Conservation (phyloP, 208 protist species). For the Naegleria gruberi region DNA sequence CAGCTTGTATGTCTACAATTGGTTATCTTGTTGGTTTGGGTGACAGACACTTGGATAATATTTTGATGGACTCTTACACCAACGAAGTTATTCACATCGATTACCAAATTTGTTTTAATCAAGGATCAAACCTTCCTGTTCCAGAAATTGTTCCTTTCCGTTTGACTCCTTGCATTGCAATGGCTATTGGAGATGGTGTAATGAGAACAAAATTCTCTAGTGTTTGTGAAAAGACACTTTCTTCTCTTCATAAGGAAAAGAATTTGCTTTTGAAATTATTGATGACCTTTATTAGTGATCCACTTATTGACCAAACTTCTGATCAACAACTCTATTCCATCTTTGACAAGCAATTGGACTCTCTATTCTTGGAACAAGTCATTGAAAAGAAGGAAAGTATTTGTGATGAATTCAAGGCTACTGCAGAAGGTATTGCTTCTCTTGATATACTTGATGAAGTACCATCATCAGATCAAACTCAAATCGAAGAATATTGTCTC, state of each 20-base stretch:
- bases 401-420: neutral
- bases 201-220: constrained; percentile 44
- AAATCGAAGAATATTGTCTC: neutral
- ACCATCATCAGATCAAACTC: neutral
- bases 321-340: constrained; percentile 32
- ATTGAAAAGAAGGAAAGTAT: neutral
- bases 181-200: constrained; percentile 51
- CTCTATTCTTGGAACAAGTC: neutral
- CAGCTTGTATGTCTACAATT: constrained; percentile 57
- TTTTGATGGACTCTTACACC: constrained; percentile 50
- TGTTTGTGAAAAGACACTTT: constrained; percentile 34
- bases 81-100: constrained; percentile 68
- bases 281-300: constrained; percentile 71
- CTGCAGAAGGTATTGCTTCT: neutral
- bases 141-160: constrained; percentile 68
- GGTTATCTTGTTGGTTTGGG: constrained; percentile 69
- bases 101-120: constrained; percentile 74
- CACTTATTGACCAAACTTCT: constrained; percentile 46
- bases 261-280: constrained; percentile 52
- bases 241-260: constrained; percentile 14
- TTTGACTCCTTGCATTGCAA: constrained; percentile 51
- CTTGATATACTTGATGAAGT: neutral
- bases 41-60: constrained; percentile 70
- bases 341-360: neutral
- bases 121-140: constrained; percentile 50